These are phyloP conservation scores for Laburnicola sp. DNA, from an alignment of 2,329 filamentous ascomycete genomes.

Conservation along the genomic window DNA sequence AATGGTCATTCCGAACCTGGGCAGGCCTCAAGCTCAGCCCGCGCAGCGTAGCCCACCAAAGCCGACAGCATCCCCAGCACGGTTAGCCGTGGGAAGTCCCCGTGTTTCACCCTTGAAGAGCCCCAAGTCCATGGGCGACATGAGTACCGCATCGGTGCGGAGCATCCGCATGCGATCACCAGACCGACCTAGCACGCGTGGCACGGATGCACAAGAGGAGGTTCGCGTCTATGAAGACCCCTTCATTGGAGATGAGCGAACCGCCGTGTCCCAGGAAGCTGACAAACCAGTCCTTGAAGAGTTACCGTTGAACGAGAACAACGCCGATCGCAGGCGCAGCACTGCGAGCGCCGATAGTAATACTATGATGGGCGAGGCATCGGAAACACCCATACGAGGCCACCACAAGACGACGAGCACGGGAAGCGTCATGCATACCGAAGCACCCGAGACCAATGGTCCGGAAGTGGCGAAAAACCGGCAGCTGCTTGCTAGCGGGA, in stretches of 20 bases:
- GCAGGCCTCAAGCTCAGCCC: slow-evolving; percentile 32
- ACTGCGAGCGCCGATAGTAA: slow-evolving; percentile 31
- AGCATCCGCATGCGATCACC: slow-evolving; percentile 39
- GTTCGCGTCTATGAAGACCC: slow-evolving; percentile 60
- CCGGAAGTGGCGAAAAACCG: slow-evolving; percentile 50
- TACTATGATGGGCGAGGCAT: slow-evolving; percentile 31
- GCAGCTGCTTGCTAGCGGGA: slow-evolving; percentile 72
- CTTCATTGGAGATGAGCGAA: slow-evolving; percentile 46
- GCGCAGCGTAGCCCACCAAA: slow-evolving; percentile 41
- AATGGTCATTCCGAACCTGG: slow-evolving; percentile 53
- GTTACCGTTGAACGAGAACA: slow-evolving; percentile 55
- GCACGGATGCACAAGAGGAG: slow-evolving; percentile 43
- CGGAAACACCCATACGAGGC: slow-evolving; percentile 31
- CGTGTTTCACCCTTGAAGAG: slow-evolving; percentile 31
- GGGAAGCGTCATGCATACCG: slow-evolving; percentile 39
- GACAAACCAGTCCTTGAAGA: slow-evolving; percentile 55
- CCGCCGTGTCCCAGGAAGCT: slow-evolving; percentile 30
- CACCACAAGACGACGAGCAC: slow-evolving; percentile 46
- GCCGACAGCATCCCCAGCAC: slow-evolving; percentile 24
- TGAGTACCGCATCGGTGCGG: slow-evolving; percentile 28
- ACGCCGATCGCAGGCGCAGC: slow-evolving; percentile 38
- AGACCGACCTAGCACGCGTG: slow-evolving; percentile 38
- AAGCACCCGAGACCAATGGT: slow-evolving; percentile 36
- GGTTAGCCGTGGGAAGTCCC: slow-evolving; percentile 34
- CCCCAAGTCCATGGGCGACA: slow-evolving; percentile 35